These are phyloP conservation scores for Penicillium cinerascens DNA, from an alignment of 495 filamentous ascomycete genomes.

Conservation along the genomic window DNA sequence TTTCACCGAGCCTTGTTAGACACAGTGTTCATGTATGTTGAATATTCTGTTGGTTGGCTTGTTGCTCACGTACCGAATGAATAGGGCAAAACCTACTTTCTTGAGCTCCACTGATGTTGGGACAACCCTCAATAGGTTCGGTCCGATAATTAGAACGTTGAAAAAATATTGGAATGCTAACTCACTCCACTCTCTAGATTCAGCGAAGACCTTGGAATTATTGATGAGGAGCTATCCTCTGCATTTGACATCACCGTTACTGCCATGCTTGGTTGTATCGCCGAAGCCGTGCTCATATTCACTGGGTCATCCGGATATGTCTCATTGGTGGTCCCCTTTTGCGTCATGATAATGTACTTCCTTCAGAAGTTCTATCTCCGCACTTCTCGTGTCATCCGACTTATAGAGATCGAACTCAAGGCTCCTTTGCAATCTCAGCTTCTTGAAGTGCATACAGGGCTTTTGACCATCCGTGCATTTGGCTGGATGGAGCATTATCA, in stretches of 20 bases:
- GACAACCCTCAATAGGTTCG: background rate
- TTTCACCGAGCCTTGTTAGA: no score
- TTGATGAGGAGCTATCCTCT: constrained; percentile 34
- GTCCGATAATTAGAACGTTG: constrained; percentile 9
- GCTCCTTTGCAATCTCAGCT: constrained; percentile 69
- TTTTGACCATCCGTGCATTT: constrained; percentile 66
- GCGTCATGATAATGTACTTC: constrained; percentile 33
- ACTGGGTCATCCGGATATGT: constrained; percentile 13
- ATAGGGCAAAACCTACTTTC: no score
- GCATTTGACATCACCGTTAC: constrained; percentile 15
- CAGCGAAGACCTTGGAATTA: constrained; percentile 38
- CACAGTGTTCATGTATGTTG: no score
- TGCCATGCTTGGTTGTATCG: constrained; percentile 24
- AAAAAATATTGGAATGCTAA: constrained; percentile 8
- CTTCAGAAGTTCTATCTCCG: constrained; percentile 55
- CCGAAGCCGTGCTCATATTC: constrained; percentile 3
- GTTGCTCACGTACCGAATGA: no score
- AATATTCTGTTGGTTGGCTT: no score
- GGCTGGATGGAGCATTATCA: constrained; percentile 40
- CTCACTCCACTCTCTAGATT: constrained; percentile 9
- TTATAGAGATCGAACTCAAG: constrained; percentile 56
- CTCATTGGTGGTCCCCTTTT: constrained; percentile 17
- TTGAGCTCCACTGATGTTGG: background rate
- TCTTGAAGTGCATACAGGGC: constrained; percentile 58
- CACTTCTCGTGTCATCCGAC: constrained; percentile 57